A percentile compares a stretch with the other conserved stretches of the same genome.
Evolutionary conservation across 129 eudicot species (phyloP).

Genomic region (Chrysanthemum lavandulifolium): DNA sequence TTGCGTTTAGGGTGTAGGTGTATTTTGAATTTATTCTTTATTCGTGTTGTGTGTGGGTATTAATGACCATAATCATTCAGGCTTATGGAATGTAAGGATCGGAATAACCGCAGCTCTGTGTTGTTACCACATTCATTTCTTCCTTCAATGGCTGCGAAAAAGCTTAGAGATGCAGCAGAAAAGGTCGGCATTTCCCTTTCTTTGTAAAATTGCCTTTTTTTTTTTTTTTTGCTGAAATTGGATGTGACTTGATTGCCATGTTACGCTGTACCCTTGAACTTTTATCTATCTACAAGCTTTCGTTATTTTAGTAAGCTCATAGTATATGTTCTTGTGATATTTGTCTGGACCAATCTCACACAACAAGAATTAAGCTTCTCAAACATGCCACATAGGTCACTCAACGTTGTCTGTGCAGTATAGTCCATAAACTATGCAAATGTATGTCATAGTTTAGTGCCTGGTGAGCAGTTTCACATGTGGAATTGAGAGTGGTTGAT

Average conservation of each 20-base stretch:
- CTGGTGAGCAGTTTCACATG: too few relatives aligned
- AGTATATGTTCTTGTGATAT: neutral
- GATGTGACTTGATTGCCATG: neutral
- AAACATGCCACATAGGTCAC: neutral
- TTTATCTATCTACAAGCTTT: too few relatives aligned
- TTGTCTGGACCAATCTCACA: neutral
- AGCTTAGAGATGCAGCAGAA: constrained; percentile 77
- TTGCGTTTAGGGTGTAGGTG: constrained; percentile 15
- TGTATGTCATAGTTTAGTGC: too few relatives aligned
- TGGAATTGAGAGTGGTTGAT: too few relatives aligned
- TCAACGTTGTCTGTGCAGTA: neutral
- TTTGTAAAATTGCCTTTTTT: neutral
- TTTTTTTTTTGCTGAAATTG: neutral
- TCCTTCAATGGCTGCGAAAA: constrained; percentile 97
- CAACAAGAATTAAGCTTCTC: neutral
- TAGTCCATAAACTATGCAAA: too few relatives aligned
- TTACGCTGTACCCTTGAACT: too few relatives aligned
- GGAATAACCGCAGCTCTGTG: constrained; percentile 73
- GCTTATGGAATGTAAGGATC: constrained; percentile 97
- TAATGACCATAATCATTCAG: constrained; percentile 70
- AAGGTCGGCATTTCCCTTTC: constrained; percentile 43
- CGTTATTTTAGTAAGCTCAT: neutral
- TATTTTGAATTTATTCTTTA: constrained; percentile 29
- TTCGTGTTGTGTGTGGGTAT: constrained; percentile 59
- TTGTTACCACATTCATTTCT: constrained; percentile 85